A percentile compares a stretch with the other conserved stretches of the same genome.
Conservation (phyloP, 2,329 filamentous ascomycete species). For the Pyrenochaeta sp. region DNA sequence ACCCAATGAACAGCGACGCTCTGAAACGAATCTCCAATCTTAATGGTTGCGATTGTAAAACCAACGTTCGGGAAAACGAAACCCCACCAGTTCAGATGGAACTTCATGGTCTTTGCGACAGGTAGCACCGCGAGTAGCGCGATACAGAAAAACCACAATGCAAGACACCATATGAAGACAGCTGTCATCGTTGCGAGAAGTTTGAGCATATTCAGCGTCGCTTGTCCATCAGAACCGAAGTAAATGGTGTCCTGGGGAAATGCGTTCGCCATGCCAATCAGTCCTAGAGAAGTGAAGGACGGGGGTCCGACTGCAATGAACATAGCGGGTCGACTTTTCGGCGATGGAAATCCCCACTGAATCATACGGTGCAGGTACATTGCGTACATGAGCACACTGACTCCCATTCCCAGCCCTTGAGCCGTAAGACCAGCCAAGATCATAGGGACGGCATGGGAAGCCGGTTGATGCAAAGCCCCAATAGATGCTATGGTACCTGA, state of each 20-base stretch:
- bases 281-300: neutral
- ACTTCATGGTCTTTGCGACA: slow-evolving; percentile 50
- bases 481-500: neutral
- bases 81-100: slow-evolving; percentile 67
- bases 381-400: neutral
- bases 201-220: neutral
- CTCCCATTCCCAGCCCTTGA: neutral
- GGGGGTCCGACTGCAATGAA: neutral
- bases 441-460: neutral
- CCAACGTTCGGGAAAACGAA: slow-evolving; percentile 53
- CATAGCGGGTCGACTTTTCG: neutral
- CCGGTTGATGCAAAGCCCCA: neutral
- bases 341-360: neutral
- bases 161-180: neutral
- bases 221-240: neutral
- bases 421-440: neutral
- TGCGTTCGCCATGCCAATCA: neutral
- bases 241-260: neutral
- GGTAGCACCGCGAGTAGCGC: slow-evolving; percentile 33
- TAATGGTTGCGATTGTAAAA: slow-evolving; percentile 40
- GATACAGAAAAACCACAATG: slow-evolving; percentile 60
- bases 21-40: neutral
- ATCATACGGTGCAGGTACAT: neutral
- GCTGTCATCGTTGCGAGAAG: neutral
- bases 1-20: neutral